Conservation (phyloP, 805 yeast species). For the Cyberlindnera suaveolens region DNA sequence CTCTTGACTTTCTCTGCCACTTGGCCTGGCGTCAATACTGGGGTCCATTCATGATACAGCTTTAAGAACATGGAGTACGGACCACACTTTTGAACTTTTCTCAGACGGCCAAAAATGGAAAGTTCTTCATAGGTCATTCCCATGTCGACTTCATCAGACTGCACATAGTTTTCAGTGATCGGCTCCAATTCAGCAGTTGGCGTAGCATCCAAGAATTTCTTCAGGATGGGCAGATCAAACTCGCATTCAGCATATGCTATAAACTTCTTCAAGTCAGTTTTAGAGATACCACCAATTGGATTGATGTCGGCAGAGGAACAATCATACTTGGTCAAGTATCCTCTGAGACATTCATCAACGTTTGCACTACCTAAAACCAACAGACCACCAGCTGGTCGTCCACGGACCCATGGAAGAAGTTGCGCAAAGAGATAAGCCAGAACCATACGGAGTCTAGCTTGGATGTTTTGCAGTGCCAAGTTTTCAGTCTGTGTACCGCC, state of each 20-base stretch:
- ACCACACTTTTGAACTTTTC: conserved; percentile 93
- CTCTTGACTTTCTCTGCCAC: conserved; percentile 89
- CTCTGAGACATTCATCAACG: conserved; percentile 94
- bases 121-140: conserved; percentile 96
- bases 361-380: conserved; percentile 93
- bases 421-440: conserved; percentile 90
- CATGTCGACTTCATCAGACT: conserved; percentile 96
- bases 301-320: conserved; percentile 96
- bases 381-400: conserved; percentile 59
- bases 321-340: conserved; percentile 94
- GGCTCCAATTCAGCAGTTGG: conserved; percentile 99
- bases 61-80: conserved; percentile 93
- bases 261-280: conserved; percentile 83
- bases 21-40: conserved; percentile 71
- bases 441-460: conserved; percentile 95
- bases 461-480: conserved; percentile 92
- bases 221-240: conserved; percentile 71
- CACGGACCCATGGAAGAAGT: conserved; percentile 90
- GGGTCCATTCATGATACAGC: conserved; percentile 88
- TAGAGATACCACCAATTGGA: conserved; percentile 98
- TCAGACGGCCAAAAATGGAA: conserved; percentile 80
- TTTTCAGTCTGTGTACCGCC: conserved; percentile 93
- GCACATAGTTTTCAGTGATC: conserved; percentile 85
- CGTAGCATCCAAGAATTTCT: conserved; percentile 78
- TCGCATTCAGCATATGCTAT: conserved; percentile 69